Base-by-base conservation (phyloP, 371 early-diverging fungal genomes). In the Rhizopus sp. region DNA sequence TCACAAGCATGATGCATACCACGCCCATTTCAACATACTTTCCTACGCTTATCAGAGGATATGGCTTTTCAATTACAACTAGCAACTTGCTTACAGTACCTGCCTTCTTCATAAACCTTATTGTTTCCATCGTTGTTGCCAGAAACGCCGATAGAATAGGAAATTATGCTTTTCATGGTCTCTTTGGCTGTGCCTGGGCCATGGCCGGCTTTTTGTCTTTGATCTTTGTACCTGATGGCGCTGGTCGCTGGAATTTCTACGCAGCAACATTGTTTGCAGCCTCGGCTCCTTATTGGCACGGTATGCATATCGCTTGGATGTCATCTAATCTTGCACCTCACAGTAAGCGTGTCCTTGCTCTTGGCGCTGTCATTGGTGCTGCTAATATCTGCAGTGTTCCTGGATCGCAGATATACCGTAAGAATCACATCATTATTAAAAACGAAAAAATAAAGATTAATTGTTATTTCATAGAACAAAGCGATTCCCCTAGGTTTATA, bases 71-170 rank as follows among this genome's bases (percentile, higher is more conserved):
- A n/a, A 68, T 73, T 3, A 69, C 78, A 30, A 72, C 72, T 3
- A 65, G 79, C 48, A 87, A 84, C 55, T 62, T 84, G 16, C 47
- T 87, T 46, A 81, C 84, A 0, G 74, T 78, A 12, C 82, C 83
- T 30, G 67, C 75, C 0, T 70, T 70, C 48, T 60, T 80, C 17
- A 61, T 80, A 52, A 64, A 66, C 10, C 52, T 79, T 23, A 57
- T 78, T 15, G 35, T 74, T 37, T 77, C 79, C 52, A 63, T 79
- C 4, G 9, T 72, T 2, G 60, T 83, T 49, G 75, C 78, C 12
- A 58, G 53, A 34, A 70, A 70, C 49, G 76, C 82, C 0, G 81
- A 81, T 56, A 61, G 60, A 13, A 50, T 50, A 31, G 75, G 78
- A 2, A 72, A 77, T 23, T 73, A 78, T 42, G 75, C 75, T 12